These are phyloP conservation scores for Nicotiana tomentosiformis DNA, from an alignment of 257 asterid species.

Conservation along the genomic window DNA sequence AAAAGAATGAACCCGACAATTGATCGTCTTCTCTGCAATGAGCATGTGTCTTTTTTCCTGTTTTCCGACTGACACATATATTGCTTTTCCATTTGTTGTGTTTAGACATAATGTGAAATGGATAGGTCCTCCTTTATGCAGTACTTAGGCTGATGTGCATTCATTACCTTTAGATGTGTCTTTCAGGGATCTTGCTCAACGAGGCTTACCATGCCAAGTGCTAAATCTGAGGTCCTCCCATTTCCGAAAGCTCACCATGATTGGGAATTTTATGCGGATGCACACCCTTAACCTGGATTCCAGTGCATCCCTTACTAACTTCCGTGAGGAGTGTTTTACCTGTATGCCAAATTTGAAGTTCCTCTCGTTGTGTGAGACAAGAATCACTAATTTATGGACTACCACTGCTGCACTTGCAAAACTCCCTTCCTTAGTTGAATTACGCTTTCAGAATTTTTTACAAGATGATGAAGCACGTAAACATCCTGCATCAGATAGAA, in stretches of 20 bases:
- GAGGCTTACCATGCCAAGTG: slow-evolving; percentile 68
- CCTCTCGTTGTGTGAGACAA: slow-evolving; percentile 84
- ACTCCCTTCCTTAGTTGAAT: slow-evolving; percentile 71
- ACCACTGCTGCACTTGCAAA: slow-evolving; percentile 71
- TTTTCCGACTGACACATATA: neutral
- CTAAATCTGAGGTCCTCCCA: slow-evolving; percentile 70
- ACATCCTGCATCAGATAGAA: slow-evolving; percentile 37
- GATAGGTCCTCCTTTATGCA: neutral
- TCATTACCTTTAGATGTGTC: slow-evolving; percentile 22
- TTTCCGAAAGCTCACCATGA: slow-evolving; percentile 76
- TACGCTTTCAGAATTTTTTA: slow-evolving; percentile 65
- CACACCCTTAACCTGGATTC: slow-evolving; percentile 74
- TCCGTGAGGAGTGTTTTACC: slow-evolving; percentile 76
- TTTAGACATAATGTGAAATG: neutral
- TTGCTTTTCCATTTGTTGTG: neutral
- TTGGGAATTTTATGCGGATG: slow-evolving; percentile 56
- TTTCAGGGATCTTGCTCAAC: slow-evolving; percentile 78
- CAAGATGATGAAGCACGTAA: slow-evolving; percentile 25
- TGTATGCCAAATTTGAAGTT: slow-evolving; percentile 73
- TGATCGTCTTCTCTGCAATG: neutral
- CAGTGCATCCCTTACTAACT: slow-evolving; percentile 77
- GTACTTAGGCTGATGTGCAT: neutral
- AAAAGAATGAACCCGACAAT: neutral
- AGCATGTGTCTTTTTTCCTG: neutral
- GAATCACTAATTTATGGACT: slow-evolving; percentile 85